Base-by-base conservation (phyloP, 2,329 filamentous ascomycete species). In the Cladosporium sp. region DNA sequence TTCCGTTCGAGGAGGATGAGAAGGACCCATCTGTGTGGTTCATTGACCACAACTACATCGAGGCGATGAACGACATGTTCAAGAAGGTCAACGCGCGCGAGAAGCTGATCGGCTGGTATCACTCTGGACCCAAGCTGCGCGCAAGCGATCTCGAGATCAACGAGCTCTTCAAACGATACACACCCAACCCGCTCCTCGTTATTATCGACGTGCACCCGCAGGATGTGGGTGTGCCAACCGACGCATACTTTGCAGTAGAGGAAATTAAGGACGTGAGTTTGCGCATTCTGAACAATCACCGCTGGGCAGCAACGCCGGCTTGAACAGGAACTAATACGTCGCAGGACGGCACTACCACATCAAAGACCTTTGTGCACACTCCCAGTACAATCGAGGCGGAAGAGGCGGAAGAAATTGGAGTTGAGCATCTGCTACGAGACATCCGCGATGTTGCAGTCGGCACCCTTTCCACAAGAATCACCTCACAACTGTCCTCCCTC, bases 1-100 rank as follows among this genome's bases (percentile, higher is more conserved):
- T 97, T 47, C 94, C 94, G 1, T 99, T 99, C 72, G 94, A 99
- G 77, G 94, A 99, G 80, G 94, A 99, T 75, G 94, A 97, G 71
- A 96, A 96, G 78, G 92, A 99, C 74, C 93, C 93, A 3, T 95
- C 93, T 37, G 94, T 99, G 73, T 99, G 94, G 94, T 99, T 97
- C 75, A 80, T 99, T 65, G 94, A 99, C 75, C 94, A 99, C 83
- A 97, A 97, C 84, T 99, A 97, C 72, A 90, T 99, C 76, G 94
- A 99, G 78, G 90, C 88, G 68, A 99, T 99, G 94, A 96, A 94
- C 79, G 94, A 97, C 77, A 99, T 99, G 94, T 99, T 99, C 84
- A 99, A 99, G 83, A 97, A 97, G 80, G 92, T 99, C 82, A 99
- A 99, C 80, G 94, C 94, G 62, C 84, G 90, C 64, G 94, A 99